These are phyloP conservation scores for Cladosporium halotolerans DNA, from an alignment of 2,329 filamentous ascomycete species.

Conservation along the genomic window DNA sequence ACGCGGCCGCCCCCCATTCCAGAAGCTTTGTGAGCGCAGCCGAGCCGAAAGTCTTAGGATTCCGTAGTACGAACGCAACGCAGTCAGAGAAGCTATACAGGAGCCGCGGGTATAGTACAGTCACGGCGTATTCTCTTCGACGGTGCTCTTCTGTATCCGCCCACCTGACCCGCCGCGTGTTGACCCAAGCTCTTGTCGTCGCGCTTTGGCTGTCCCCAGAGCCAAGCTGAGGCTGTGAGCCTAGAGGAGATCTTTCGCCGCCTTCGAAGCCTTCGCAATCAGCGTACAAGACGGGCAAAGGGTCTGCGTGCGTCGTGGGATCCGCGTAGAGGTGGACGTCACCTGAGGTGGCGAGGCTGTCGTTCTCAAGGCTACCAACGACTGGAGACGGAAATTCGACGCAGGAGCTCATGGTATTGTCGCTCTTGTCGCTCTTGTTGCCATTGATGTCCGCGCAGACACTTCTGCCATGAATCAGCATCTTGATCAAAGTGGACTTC, in stretches of 20 bases:
- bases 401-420: too few species aligned
- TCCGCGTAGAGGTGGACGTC: constrained; percentile 48
- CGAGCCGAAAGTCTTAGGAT: constrained; percentile 34
- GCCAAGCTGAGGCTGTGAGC: constrained; percentile 17
- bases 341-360: constrained; percentile 37
- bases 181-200: too few species aligned
- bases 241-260: constrained; percentile 39
- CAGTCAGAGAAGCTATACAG: constrained; percentile 41
- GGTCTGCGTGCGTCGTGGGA: constrained; percentile 31
- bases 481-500: constrained; percentile 46
- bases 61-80: constrained; percentile 37
- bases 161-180: constrained; percentile 28
- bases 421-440: too few species aligned
- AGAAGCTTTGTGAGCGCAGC: constrained; percentile 35
- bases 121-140: constrained; percentile 34
- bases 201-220: too few species aligned
- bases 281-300: constrained; percentile 40
- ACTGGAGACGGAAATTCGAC: constrained; percentile 17
- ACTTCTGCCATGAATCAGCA: constrained; percentile 35
- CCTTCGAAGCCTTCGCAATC: constrained; percentile 50
- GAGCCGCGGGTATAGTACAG: constrained; percentile 35
- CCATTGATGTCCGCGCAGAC: too few species aligned
- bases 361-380: constrained; percentile 15
- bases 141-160: constrained; percentile 25
- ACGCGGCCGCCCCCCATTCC: constrained; percentile 45